phyloP scores from a whole-genome alignment of 2,329 filamentous ascomycete genomes.

The Keithomyces neogunnii region DNA sequence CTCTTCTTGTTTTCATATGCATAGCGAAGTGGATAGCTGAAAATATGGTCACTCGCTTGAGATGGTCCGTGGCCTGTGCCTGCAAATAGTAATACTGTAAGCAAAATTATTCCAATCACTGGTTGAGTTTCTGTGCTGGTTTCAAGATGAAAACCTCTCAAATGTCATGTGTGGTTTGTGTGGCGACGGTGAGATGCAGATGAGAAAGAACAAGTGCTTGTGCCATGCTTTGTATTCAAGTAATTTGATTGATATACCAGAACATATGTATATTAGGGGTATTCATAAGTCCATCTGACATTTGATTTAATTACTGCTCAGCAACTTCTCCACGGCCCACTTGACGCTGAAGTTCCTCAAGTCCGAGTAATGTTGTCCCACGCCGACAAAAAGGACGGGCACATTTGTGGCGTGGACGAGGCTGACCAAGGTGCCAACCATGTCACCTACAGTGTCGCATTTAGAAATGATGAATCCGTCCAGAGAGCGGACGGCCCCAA shows the following conservation, averaged over 20 bases:
- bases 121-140: too few species aligned
- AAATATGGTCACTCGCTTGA: conserved; percentile 1
- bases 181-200: background rate
- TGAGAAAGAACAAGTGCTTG: too few species aligned
- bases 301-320: conserved; percentile 36
- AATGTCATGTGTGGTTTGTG: too few species aligned
- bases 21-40: conserved; percentile 10
- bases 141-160: too few species aligned
- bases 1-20: conserved; percentile 3
- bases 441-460: conserved; percentile 98
- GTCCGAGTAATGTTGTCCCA: conserved; percentile 62
- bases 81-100: conserved; percentile 14
- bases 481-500: conserved; percentile 69
- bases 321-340: conserved; percentile 60
- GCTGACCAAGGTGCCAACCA: conserved; percentile 91
- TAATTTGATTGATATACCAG: too few species aligned
- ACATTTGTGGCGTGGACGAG: conserved; percentile 97
- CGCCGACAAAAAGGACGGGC: conserved; percentile 84
- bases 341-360: conserved; percentile 60
- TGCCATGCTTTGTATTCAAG: too few species aligned
- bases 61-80: background rate
- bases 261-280: background rate
- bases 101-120: background rate
- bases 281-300: background rate
- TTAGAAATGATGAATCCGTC: conserved; percentile 99